Conservation (phyloP, 208 protist species). For the Leishmania aethiopica region DNA sequence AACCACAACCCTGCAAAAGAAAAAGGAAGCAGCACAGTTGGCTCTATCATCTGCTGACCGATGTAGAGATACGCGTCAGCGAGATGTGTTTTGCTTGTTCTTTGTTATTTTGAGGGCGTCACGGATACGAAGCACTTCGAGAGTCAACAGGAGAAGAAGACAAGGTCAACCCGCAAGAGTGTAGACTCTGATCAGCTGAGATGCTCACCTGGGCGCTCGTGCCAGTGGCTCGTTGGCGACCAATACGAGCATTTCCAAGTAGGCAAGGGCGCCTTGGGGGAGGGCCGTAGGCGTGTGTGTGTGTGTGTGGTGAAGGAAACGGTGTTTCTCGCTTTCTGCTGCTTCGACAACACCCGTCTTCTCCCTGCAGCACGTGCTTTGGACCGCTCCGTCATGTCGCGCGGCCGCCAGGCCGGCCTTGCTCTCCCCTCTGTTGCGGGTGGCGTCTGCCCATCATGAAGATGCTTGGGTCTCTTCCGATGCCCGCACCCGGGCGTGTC, state of each 20-base stretch:
- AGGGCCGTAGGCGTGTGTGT: background rate
- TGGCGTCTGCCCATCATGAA: background rate
- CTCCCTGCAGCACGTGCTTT: background rate
- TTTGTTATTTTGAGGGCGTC: background rate
- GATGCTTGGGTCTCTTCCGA: background rate
- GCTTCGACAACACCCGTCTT: background rate
- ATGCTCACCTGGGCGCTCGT: background rate
- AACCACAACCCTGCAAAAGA: background rate
- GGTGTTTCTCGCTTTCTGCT: background rate
- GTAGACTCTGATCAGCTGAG: background rate
- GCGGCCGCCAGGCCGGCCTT: background rate
- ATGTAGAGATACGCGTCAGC: background rate
- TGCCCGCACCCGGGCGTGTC: background rate
- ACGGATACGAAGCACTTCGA: background rate
- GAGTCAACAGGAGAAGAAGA: background rate
- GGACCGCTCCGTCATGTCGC: background rate
- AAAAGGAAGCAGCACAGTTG: background rate
- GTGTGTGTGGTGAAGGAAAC: background rate
- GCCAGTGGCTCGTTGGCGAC: background rate
- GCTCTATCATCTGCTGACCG: background rate
- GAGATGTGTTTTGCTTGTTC: background rate
- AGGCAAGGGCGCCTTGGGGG: background rate
- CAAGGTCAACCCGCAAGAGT: background rate
- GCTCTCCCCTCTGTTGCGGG: background rate
- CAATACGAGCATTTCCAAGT: background rate